These are phyloP conservation scores for Colletotrichum sp. DNA, from an alignment of 2,329 filamentous ascomycete species.

Conservation along the genomic window DNA sequence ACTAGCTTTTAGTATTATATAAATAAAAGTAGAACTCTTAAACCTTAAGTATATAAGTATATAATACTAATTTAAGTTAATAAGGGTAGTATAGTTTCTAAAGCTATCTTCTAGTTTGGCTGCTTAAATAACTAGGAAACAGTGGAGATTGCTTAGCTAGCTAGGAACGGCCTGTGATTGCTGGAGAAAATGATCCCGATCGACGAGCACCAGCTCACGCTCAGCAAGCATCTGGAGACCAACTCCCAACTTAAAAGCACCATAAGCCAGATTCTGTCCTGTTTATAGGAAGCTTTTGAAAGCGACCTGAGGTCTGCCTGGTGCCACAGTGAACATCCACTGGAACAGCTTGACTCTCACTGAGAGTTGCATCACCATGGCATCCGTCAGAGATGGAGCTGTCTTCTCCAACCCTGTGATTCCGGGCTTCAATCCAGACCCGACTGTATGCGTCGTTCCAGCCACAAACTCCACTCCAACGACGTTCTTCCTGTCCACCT, in stretches of 20 bases:
- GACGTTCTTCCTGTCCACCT: slow-evolving; percentile 63
- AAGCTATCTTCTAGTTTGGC: too few species aligned
- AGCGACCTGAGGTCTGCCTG: not conserved
- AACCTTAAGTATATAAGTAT: too few species aligned
- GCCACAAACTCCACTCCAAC: slow-evolving; percentile 30
- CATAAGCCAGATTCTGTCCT: not conserved
- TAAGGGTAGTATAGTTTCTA: too few species aligned
- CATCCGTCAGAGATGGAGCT: not conserved
- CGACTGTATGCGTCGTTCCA: slow-evolving; percentile 49
- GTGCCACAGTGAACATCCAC: not conserved
- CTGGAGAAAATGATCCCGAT: slow-evolving; percentile 17
- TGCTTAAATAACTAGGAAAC: not conserved
- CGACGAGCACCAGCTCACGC: not conserved
- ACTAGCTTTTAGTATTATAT: too few species aligned
- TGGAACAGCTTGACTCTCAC: not conserved
- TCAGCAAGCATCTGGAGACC: not conserved
- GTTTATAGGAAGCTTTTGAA: not conserved
- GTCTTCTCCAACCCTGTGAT: slow-evolving; percentile 59
- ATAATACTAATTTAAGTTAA: too few species aligned
- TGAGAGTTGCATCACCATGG: not conserved
- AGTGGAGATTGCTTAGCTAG: not conserved
- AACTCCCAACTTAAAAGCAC: not conserved
- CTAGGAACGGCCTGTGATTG: slow-evolving; percentile 8
- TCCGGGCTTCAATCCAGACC: slow-evolving; percentile 67
- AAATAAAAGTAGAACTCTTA: too few species aligned